Base-by-base conservation (phyloP, 257 asterid species). In the Nemophila menziesii region DNA sequence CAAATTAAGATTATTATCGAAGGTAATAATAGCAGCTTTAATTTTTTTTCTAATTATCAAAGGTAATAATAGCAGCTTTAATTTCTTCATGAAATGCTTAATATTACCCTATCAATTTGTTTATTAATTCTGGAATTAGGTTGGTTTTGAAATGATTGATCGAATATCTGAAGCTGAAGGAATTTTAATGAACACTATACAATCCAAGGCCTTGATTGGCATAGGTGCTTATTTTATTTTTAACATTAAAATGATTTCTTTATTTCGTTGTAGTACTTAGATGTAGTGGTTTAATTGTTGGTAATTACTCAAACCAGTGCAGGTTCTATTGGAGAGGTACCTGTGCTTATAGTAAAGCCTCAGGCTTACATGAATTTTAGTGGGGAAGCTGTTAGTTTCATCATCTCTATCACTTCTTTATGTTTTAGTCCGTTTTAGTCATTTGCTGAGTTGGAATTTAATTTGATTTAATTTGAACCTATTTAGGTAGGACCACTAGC, bases 121-220 rank as follows among this genome's bases (percentile, higher is more conserved):
- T n/a, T n/a, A n/a, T n/a, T n/a, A n/a, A n/a, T 5, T 47, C 44
- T 58, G n/a, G 33, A 39, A 37, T 37, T 66, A 86, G 94, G 92
- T 90, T 36, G 96, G 99, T 19, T 90, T 90, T 55, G 96, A 85
- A 71, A 85, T 90, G 94, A 54, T 90, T 22, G 99, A 90, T 62
- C 66, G 75, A 16, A 63, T 90, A 43, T 77, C 96, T 37, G 69
- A 72, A 67, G 83, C 62, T 15, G 80, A 81, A 67, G 92, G 93
- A 40, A 77, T 90, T 54, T 22, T 57, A 63, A 72, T 90, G 93
- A 75, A 90, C 65, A 90, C 99, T 26, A 79, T 90, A 67, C 96
- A 90, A 44, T 77, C 96, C 8, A 90, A 79, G 61, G 71, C 99
- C 18, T 77, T 90, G 75, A 10, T 85, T 43, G 99, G 99, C 63